Evolutionary conservation across 306 rosid species (phyloP), one percentile per base, ranked within the genome.

Genomic region (Cicer arietinum): DNA sequence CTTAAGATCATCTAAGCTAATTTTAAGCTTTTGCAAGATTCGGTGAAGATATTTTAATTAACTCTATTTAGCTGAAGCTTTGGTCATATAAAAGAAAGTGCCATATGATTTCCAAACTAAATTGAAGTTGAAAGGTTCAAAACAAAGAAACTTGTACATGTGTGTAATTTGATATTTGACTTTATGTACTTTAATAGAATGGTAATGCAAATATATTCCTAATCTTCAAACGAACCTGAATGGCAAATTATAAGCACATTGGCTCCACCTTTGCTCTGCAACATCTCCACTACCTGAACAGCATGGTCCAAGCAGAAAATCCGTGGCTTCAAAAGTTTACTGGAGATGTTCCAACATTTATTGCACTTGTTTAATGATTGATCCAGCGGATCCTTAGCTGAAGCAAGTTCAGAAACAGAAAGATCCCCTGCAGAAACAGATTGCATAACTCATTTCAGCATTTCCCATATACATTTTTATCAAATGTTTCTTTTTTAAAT

Each of bases 291-390:
- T 80, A 87, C 75, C 81, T 89, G 91, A 78, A 89, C 83, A 67
- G 96, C 96, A 65, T 94, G 99, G 85, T 89, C 96, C 85, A 94
- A 80, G 85, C 99, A 94, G 88, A 94, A 94, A 73, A 93, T 89
- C 76, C 96, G 87, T 20, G 99, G 99, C 81, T 97, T 92, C 53
- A 88, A 80, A 85, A 86, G 84, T 65, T 86, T 89, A 71, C 82
- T 59, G 59, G 82, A 76, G 45, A 86, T 73, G 71, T 86, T 82
- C 97, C 95, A 88, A 64, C 66, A 76, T n/a, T 54, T 79, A 35
- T 74, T 86, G 65, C 65, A 77, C 63, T 80, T 75, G 75, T 62
- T 76, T 63, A 79, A 30, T 54, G 86, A 84, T 61, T 79, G 88
- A 70, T 80, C 53, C 8, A 76, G 69, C 8, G 74, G 84, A 81